phyloP scores from a whole-genome alignment of 1,284 basidiomycete genomes.

The Phlebopus sp. region DNA sequence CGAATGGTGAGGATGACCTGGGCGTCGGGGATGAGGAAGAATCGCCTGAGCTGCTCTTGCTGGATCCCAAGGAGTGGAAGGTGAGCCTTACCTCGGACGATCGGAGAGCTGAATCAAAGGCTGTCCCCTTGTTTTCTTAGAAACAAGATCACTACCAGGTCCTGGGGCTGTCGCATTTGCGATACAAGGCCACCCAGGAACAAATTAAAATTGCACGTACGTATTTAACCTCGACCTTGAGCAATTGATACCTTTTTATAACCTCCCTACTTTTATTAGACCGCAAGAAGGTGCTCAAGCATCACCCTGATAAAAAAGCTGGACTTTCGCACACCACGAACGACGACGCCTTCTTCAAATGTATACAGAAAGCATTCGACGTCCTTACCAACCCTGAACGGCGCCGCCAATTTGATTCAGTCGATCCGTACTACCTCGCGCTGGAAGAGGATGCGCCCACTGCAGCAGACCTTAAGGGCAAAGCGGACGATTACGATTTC shows the following conservation, averaged over 20 bases:
- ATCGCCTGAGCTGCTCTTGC: conserved; percentile 62
- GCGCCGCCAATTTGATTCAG: conserved; percentile 94
- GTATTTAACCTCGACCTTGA: conserved; percentile 32
- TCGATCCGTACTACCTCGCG: conserved; percentile 77
- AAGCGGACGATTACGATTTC: conserved; percentile 42
- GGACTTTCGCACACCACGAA: conserved; percentile 71
- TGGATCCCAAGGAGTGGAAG: conserved; percentile 99
- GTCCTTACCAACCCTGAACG: conserved; percentile 86
- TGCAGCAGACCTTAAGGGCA: conserved; percentile 62
- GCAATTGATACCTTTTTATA: conserved; percentile 11
- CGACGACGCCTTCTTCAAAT: conserved; percentile 99
- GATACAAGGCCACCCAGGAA: conserved; percentile 84
- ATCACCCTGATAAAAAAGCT: conserved; percentile 99
- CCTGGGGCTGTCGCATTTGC: conserved; percentile 87
- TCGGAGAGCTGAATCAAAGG: neutral
- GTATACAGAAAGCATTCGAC: conserved; percentile 96
- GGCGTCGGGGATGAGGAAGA: conserved; percentile 94
- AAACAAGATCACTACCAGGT: conserved; percentile 99
- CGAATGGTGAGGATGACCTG: conserved; percentile 77
- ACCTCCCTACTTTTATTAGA: conserved; percentile 46
- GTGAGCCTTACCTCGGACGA: conserved; percentile 38
- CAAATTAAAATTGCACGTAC: conserved; percentile 97
- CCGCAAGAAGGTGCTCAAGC: conserved; percentile 98
- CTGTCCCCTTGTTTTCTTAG: conserved; percentile 37
- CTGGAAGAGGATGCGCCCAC: conserved; percentile 79